Evolutionary conservation across 108 stramenopile species (phyloP), one percentile per base, ranked within the genome.

Genomic region (Pseudonitzschia pungens): DNA sequence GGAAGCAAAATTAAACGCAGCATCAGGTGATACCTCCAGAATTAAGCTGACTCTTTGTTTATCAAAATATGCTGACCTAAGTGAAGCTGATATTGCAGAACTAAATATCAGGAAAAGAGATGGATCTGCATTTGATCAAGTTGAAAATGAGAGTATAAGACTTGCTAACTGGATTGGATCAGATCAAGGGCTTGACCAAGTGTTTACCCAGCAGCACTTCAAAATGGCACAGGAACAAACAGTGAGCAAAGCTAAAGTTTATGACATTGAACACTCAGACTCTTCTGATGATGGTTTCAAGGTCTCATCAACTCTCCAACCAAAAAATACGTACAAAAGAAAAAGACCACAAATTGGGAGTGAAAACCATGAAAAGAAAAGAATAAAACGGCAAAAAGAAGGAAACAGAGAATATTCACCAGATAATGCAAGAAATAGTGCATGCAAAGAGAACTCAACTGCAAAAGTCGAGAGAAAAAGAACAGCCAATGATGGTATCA

Each of bases 61-160:
- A 40, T 72, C 71, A 21, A 72, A 62, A 50, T 72, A 62, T 31
- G 40, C 59, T 16, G 40, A 60, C 45, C 26, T 60, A 0, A 72
- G 58, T 0, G 36, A 24, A 41, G 44, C 27, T 44, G 4, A 15
- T 11, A 50, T 44, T 28, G 24, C 22, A 21, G 29, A 26, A 48
- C 22, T 44, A 14, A 50, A 67, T 15, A n/a, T 51, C 22, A 11
- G 42, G 4, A 67, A 28, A 21, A 67, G 24, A 24, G 71, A 72
- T 72, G 71, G 71, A 14, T 22, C 21, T 0, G 28, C 22, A 45
- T 72, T 31, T 15, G 27, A 62, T 45, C 14, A 41, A 16, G 71
- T 40, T 12, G 15, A 45, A 24, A n/a, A 72, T 48, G 27, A 50
- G 8, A 33, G 63, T 14, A 15, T 48, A 2, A 55, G 59, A 48